Percentiles rank a stretch among this genome's conserved stretches.
phyloP scores from a whole-genome alignment of 805 yeast genomes.

The Saturnispora sanitii region DNA sequence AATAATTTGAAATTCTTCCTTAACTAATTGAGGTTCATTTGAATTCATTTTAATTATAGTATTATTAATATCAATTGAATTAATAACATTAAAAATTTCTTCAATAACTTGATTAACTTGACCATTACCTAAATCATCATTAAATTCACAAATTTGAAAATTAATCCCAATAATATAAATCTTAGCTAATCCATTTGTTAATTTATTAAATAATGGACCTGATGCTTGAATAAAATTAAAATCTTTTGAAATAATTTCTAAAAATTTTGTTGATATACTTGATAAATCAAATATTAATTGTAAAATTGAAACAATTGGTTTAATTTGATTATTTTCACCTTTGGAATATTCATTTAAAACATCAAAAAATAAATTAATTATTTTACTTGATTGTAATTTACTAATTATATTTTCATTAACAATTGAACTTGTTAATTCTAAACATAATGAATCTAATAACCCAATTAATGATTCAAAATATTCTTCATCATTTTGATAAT shows the following conservation, averaged over 20 bases:
- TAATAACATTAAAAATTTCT: constrained; percentile 19
- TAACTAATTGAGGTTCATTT: constrained; percentile 9
- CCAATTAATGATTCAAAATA: constrained; percentile 45
- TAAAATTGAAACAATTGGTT: constrained; percentile 15
- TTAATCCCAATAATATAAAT: constrained; percentile 23
- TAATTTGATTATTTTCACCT: constrained; percentile 25
- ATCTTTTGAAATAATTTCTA: constrained; percentile 12
- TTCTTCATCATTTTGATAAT: neutral
- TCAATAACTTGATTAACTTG: constrained; percentile 12
- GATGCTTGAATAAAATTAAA: constrained; percentile 8
- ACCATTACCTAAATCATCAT: constrained; percentile 13
- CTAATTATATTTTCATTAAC: constrained; percentile 27
- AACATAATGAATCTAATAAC: constrained; percentile 48
- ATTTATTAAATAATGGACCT: constrained; percentile 6
- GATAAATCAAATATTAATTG: constrained; percentile 26
- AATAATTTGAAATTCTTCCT: constrained; percentile 44
- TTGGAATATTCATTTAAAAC: constrained; percentile 21
- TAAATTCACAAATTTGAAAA: constrained; percentile 25
- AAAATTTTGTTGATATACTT: constrained; percentile 21
- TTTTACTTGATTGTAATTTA: constrained; percentile 18
- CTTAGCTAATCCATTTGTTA: constrained; percentile 12
- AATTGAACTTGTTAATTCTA: constrained; percentile 49
- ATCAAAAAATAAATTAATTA: constrained; percentile 21
- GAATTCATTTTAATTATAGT: constrained; percentile 10
- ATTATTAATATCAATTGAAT: constrained; percentile 13